These are phyloP conservation scores for Pachyrhizus erosus DNA, from an alignment of 306 rosid species.

Conservation along the genomic window DNA sequence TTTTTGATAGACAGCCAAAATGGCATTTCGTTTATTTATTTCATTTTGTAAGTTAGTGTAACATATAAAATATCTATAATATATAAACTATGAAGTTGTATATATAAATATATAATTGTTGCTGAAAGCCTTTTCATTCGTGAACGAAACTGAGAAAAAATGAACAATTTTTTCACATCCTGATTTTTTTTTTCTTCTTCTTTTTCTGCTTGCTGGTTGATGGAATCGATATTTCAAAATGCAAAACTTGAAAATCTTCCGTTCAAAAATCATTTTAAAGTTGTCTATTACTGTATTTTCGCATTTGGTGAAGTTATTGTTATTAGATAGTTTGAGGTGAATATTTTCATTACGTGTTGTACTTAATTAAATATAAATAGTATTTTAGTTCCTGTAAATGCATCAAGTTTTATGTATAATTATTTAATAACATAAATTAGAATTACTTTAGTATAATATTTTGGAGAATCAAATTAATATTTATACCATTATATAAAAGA, in stretches of 20 bases:
- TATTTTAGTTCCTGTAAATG: too few relatives aligned
- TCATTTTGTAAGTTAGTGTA: slow-evolving; percentile 31
- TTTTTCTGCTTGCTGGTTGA: not conserved
- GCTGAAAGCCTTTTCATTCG: not conserved
- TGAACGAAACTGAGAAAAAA: slow-evolving; percentile 13
- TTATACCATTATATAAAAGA: too few relatives aligned
- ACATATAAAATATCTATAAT: slow-evolving; percentile 43
- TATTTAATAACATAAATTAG: too few relatives aligned
- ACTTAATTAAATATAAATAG: too few relatives aligned
- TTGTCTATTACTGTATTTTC: not conserved
- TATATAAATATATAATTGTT: slow-evolving; percentile 24
- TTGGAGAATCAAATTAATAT: too few relatives aligned
- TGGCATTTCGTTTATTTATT: slow-evolving; percentile 28
- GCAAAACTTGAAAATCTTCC: not conserved
- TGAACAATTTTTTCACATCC: not conserved
- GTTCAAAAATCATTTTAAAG: not conserved
- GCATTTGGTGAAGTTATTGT: not conserved
- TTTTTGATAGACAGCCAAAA: slow-evolving; percentile 12
- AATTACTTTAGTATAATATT: too few relatives aligned
- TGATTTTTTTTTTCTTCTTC: not conserved
- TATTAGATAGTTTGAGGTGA: not conserved
- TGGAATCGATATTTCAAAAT: not conserved
- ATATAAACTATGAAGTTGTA: slow-evolving; percentile 44
- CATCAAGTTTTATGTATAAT: too few relatives aligned
- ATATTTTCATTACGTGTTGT: not conserved